Evolutionary conservation across 2,329 filamentous ascomycete species (phyloP).

Genomic region (Onygena corvina): DNA sequence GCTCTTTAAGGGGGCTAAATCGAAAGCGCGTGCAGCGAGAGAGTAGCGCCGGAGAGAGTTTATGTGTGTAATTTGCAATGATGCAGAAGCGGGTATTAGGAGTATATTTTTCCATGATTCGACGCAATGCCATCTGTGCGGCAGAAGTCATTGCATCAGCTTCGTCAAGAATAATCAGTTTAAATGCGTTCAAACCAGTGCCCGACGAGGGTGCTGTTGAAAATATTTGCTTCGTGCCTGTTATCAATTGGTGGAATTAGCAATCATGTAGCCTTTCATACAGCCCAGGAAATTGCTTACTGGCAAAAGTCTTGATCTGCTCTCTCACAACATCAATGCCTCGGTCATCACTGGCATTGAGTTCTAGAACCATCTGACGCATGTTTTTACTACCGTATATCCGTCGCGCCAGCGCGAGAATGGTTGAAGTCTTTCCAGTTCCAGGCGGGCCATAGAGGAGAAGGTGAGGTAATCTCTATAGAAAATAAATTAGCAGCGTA

Average conservation of each 20-base stretch:
- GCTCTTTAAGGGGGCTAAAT: conserved; percentile 84
- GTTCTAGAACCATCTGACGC: conserved; percentile 95
- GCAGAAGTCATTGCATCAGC: conserved; percentile 99
- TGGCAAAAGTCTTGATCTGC: conserved; percentile 98
- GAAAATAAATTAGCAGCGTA: background rate
- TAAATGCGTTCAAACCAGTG: conserved; percentile 59
- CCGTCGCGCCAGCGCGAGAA: conserved; percentile 78
- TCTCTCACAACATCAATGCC: conserved; percentile 96
- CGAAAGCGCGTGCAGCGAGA: conserved; percentile 90
- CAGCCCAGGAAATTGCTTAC: conserved; percentile 28
- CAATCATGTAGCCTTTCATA: background rate
- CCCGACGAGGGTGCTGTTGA: conserved; percentile 42
- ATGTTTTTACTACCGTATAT: conserved; percentile 90
- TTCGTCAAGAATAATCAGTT: conserved; percentile 94
- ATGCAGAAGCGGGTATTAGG: conserved; percentile 96
- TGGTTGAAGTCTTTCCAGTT: conserved; percentile 94
- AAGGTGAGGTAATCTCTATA: conserved; percentile 72
- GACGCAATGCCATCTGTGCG: conserved; percentile 88
- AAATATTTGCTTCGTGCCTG: conserved; percentile 87
- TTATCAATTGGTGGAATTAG: background rate
- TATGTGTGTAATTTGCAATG: conserved; percentile 98
- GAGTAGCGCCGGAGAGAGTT: conserved; percentile 81
- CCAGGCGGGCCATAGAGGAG: conserved; percentile 93
- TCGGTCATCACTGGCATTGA: conserved; percentile 93
- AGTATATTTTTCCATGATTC: conserved; percentile 99